Conservation (phyloP, 371 early-diverging fungal species). For the Mucor plumbeus region DNA sequence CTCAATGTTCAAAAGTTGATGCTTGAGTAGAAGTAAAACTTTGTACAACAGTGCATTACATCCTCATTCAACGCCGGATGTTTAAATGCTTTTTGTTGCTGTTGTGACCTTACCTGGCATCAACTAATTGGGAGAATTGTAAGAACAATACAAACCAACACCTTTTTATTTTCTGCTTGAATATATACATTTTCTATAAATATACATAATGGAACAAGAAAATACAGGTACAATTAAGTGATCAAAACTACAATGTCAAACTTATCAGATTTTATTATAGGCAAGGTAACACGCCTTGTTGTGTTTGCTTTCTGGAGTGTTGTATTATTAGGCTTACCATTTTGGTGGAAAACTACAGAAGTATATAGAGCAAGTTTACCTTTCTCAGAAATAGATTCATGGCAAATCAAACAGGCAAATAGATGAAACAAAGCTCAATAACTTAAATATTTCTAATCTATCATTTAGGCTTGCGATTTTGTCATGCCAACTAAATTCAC, state of each 20-base stretch:
- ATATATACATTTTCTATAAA: background rate
- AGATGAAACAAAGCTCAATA: background rate
- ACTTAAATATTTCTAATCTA: background rate
- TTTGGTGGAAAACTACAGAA: conserved; percentile 93
- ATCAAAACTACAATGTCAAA: background rate
- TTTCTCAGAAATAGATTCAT: conserved; percentile 64
- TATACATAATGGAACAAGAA: conserved; percentile 13
- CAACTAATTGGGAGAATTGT: conserved; percentile 1
- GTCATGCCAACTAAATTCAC: conserved; percentile 31
- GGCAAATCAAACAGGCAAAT: conserved; percentile 60
- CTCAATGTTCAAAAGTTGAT: too few species aligned
- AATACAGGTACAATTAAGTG: conserved; percentile 4
- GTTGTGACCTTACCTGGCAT: conserved; percentile 1
- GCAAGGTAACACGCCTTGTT: conserved; percentile 45
- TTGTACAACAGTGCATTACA: background rate
- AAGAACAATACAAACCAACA: too few species aligned
- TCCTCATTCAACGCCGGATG: background rate
- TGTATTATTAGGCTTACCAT: conserved; percentile 77
- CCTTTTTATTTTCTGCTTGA: conserved; percentile 1
- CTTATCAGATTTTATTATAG: background rate
- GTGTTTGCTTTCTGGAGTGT: conserved; percentile 66
- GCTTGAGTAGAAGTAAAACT: too few species aligned
- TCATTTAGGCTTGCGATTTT: conserved; percentile 33
- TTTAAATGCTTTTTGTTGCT: background rate
- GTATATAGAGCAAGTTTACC: conserved; percentile 90